Evolutionary conservation across 1,284 basidiomycete genomes (phyloP), one percentile per base, ranked within the genome.

Genomic region (Cryptococcus sp.): DNA sequence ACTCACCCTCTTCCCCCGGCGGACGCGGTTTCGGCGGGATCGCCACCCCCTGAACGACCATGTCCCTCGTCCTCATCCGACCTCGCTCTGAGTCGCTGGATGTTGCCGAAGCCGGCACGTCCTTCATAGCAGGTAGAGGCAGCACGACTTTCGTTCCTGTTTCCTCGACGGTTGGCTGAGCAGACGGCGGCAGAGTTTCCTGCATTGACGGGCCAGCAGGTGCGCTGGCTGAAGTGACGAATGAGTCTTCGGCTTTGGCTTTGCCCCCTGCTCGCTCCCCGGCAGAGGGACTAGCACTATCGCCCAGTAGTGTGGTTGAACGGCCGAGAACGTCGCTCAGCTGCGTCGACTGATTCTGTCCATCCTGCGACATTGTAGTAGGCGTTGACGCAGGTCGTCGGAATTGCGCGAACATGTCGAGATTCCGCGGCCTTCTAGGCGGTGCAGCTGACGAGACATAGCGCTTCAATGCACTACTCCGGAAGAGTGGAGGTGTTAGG

Each of bases 1-100:
- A 68, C 70, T 55, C 31, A 76, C 75, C 75, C 55, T 77, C 73
- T 53, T 72, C 72, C 1, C 68, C 72, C 20, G 75, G 75, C 15
- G 72, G 60, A 7, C 60, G 54, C 5, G 75, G 75, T 54, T 70
- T 75, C 0, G 69, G 69, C 20, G 74, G 74, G 1, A 77, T 63
- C 3, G 53, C 35, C 1, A 77, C 59, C 5, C 74, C 74, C 50
- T 68, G 62, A 5, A 77, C 67, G 7, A 57, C 35, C 20, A 70
- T 66, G 23, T 67, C 65, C 40, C 57, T 64, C 11, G 23, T 61
- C 40, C 57, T 64, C 11, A 19, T 61, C 16, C 23, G 46, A 15
- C 41, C 53, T 22, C 25, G 49, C 10, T 39, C 40, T n/a, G 6
- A 41, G 4, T 11, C 20, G 19, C 19, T 3, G 35, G 35, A 17